phyloP scores from a whole-genome alignment of 345 rosid genomes.

The Sonneratia caseolaris region DNA sequence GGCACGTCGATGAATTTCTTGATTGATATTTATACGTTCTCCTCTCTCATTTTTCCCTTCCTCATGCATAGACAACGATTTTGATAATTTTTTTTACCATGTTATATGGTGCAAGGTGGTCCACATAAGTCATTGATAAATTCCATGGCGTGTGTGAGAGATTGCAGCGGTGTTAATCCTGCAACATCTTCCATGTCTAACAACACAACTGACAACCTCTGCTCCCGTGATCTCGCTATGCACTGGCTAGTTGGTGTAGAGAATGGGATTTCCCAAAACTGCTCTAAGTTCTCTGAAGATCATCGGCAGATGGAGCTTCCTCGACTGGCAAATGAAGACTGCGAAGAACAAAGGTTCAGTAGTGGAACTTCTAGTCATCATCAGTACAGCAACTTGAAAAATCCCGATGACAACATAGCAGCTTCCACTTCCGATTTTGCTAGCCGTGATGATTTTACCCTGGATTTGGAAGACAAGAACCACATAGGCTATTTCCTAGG shows the following conservation, averaged over 20 bases:
- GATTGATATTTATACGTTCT: too few relatives aligned
- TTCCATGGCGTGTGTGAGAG: too few relatives aligned
- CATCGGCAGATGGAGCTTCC: background rate
- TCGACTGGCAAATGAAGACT: background rate
- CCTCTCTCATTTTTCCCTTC: too few relatives aligned
- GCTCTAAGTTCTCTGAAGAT: slow-evolving; percentile 7
- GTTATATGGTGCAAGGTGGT: too few relatives aligned
- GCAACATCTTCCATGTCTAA: slow-evolving; percentile 12
- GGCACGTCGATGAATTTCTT: too few relatives aligned
- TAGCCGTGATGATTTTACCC: slow-evolving; percentile 8
- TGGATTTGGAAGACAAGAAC: slow-evolving; percentile 22
- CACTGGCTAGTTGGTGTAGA: too few relatives aligned
- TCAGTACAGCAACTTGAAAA: too few relatives aligned
- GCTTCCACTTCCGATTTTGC: background rate
- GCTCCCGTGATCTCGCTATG: too few relatives aligned
- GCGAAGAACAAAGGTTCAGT: background rate
- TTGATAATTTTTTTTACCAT: too few relatives aligned
- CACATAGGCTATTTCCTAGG: slow-evolving; percentile 29
- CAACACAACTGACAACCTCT: background rate
- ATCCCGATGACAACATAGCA: background rate
- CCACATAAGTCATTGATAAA: too few relatives aligned
- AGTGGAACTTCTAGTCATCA: too few relatives aligned
- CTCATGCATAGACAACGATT: too few relatives aligned
- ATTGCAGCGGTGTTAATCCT: slow-evolving; percentile 14
- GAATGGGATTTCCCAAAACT: background rate